Evolutionary conservation across 768 basidiomycete genomes (phyloP), one percentile per base, ranked within the genome.

Genomic region (Heimioporus sp.): DNA sequence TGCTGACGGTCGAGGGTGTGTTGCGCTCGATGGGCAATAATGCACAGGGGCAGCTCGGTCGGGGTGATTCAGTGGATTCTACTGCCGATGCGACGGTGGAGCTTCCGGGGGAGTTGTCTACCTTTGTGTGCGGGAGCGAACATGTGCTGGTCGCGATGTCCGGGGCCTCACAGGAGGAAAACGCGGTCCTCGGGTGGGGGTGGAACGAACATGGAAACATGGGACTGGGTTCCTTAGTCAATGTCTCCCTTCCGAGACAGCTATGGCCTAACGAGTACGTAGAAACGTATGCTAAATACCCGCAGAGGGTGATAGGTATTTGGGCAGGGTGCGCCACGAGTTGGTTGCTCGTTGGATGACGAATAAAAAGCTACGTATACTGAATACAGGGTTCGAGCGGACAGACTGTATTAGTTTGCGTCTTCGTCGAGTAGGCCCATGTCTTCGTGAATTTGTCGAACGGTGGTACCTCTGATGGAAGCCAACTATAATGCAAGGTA

Each of bases 131-230:
- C 51, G 93, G 94, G 17, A 92, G 89, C 59, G 95, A 98, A 67
- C 94, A 98, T 68, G 80, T 91, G 4, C 69, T 97, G 10, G 69
- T 69, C 16, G 58, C 75, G 2, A 50, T 53, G 46, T 46, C 56
- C 5, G 46, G 39, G n/a, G 40, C 49, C 21, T 31, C 39, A 12
- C 55, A 59, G 1, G 78, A 80, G 56, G 32, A 38, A 5, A 28
- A 47, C 20, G 41, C 52, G 10, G 78, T 94, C 0, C 90, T 83
- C 81, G 90, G 83, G 0, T 97, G 95, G 91, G 96, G 96, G 0
- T 98, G 96, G 95, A 98, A 98, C 67, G 96, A 98, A 67, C 96
- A 98, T 65, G 96, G 96, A 8, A 98, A 97, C 67, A 74, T 98
- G 24, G 93, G 90, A 0, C 62, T 82, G 20, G 86, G 84, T 0